phyloP scores from a whole-genome alignment of 108 stramenopile species.

The Mayamaea pseudoterrestris region DNA sequence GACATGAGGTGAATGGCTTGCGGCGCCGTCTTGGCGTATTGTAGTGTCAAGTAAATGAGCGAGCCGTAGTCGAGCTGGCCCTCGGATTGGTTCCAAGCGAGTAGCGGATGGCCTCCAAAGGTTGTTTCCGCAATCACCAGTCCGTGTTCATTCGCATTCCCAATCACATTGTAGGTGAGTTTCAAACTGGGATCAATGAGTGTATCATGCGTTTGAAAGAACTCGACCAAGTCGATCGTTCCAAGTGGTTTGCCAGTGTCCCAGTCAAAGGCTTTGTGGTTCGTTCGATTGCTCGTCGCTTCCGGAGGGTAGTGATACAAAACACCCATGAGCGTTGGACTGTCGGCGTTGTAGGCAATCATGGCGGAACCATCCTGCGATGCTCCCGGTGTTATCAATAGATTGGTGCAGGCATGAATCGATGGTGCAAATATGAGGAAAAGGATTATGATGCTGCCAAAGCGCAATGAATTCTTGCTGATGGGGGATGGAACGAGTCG shows the following conservation, averaged over 20 bases:
- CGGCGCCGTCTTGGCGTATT: constrained; percentile 40
- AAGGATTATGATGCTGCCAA: no score
- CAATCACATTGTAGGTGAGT: constrained; percentile 59
- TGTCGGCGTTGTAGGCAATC: constrained; percentile 58
- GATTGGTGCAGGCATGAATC: constrained; percentile 34
- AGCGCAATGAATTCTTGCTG: no score
- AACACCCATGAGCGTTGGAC: constrained; percentile 14
- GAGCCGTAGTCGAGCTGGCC: constrained; percentile 62
- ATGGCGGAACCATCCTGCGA: constrained; percentile 33
- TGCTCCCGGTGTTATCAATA: constrained; percentile 54
- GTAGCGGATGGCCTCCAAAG: constrained; percentile 45
- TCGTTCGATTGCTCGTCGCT: constrained; percentile 1
- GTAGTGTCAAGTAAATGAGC: constrained; percentile 63
- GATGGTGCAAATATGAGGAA: neutral
- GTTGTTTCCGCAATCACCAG: constrained; percentile 69
- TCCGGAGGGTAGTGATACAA: constrained; percentile 50
- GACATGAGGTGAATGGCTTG: constrained; percentile 53
- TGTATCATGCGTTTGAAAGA: no score
- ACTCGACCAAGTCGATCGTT: no score
- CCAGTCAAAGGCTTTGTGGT: constrained; percentile 44
- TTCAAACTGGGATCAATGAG: constrained; percentile 34
- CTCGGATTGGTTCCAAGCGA: constrained; percentile 20
- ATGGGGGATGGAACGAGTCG: no score
- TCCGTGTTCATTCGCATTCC: constrained; percentile 59
- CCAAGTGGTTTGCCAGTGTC: constrained; percentile 52